Percentiles rank a stretch among this genome's conserved stretches.
phyloP scores from a whole-genome alignment of 345 rosid species.

The Brassica nigra region DNA sequence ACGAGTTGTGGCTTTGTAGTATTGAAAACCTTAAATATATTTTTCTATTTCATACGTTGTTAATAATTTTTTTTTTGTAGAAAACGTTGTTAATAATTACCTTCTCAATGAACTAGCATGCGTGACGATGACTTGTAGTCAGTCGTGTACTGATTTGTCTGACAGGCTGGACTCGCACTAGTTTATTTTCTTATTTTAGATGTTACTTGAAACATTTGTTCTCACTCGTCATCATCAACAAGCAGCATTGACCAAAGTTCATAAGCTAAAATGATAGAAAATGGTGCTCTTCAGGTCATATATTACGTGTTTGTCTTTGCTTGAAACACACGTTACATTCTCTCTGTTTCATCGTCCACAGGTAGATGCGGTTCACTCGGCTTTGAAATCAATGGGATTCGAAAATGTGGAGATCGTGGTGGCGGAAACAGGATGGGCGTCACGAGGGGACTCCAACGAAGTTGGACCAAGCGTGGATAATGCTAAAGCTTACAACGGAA shows the following conservation, averaged over 20 bases:
- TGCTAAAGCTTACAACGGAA: slow-evolving; percentile 89
- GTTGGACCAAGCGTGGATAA: slow-evolving; percentile 78
- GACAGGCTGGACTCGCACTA: slow-evolving; percentile 42
- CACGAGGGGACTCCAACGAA: slow-evolving; percentile 71
- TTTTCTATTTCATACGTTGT: background rate
- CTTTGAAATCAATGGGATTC: slow-evolving; percentile 76
- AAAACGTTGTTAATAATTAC: background rate
- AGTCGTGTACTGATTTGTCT: slow-evolving; percentile 7
- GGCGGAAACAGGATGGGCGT: slow-evolving; percentile 98
- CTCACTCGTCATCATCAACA: slow-evolving; percentile 19
- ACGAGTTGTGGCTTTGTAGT: background rate
- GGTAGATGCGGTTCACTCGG: slow-evolving; percentile 90
- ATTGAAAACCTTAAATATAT: background rate
- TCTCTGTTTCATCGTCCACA: slow-evolving; percentile 32
- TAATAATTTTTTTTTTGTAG: background rate
- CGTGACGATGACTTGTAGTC: slow-evolving; percentile 25
- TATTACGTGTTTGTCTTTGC: background rate
- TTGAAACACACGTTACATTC: slow-evolving; percentile 23
- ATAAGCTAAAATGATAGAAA: background rate
- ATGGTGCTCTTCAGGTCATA: background rate
- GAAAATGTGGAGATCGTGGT: slow-evolving; percentile 73
- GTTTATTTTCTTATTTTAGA: slow-evolving; percentile 19
- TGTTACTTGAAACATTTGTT: slow-evolving; percentile 27
- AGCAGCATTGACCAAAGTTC: slow-evolving; percentile 11
- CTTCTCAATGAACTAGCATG: slow-evolving; percentile 6